Evolutionary conservation across 768 basidiomycete species (phyloP).

Genomic region (Termitomyces eurrhizus): DNA sequence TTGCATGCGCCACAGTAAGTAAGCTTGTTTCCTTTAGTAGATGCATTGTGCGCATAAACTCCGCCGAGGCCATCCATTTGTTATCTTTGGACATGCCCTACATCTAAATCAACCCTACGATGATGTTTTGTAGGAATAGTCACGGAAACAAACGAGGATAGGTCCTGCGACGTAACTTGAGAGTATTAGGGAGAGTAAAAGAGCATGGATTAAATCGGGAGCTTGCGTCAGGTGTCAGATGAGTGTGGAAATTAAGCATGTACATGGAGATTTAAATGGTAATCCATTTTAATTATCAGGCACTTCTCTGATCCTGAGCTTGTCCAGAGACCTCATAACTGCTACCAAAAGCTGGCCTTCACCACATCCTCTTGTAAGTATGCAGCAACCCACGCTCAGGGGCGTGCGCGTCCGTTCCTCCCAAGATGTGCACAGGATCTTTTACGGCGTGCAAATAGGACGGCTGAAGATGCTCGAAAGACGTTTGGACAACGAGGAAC

Average conservation of each 20-base stretch:
- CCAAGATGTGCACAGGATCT: conserved; percentile 78
- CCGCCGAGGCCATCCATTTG: conserved; percentile 17
- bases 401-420: conserved; percentile 74
- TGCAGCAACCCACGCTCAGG: conserved; percentile 70
- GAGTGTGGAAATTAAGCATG: conserved; percentile 10
- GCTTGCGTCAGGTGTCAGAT: background rate
- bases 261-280: conserved; percentile 14
- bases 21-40: conserved; percentile 16
- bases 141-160: background rate
- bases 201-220: conserved; percentile 41
- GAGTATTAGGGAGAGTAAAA: conserved; percentile 34
- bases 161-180: conserved; percentile 1
- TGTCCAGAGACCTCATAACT: conserved; percentile 1
- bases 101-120: background rate
- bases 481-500: conserved; percentile 75
- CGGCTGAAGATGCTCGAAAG: conserved; percentile 69
- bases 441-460: conserved; percentile 63
- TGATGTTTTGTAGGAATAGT: background rate
- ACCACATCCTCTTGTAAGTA: background rate
- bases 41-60: conserved; percentile 17
- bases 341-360: background rate
- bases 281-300: conserved; percentile 22
- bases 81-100: background rate
- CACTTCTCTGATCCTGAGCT: conserved; percentile 9
- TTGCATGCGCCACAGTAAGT: conserved; percentile 16